Percentiles rank a stretch among this genome's conserved stretches.
phyloP scores from a whole-genome alignment of 306 rosid genomes.

The Trifolium subterraneum region DNA sequence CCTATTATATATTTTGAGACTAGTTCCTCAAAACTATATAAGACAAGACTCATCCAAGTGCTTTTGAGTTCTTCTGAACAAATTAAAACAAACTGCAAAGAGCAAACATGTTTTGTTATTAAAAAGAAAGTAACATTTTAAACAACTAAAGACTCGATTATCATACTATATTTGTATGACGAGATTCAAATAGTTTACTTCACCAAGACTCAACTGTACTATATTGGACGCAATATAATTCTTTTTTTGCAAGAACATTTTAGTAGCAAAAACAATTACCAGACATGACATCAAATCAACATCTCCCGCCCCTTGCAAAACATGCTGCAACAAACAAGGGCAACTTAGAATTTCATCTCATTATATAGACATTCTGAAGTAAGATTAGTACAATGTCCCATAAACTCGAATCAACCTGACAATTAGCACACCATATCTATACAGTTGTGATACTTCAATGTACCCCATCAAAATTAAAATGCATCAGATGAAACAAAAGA shows the following conservation, averaged over 20 bases:
- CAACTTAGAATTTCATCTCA: background rate
- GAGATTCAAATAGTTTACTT: background rate
- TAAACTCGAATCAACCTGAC: background rate
- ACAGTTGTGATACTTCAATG: background rate
- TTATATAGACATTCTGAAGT: slow-evolving; percentile 3
- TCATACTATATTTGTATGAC: no score
- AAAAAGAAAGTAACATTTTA: background rate
- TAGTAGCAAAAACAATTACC: no score
- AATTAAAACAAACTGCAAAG: background rate
- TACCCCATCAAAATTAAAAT: background rate
- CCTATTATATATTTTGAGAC: no score
- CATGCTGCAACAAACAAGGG: background rate
- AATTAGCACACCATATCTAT: background rate
- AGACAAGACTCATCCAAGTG: no score
- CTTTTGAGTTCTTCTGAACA: no score
- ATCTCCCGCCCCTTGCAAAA: background rate
- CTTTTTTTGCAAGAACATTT: no score
- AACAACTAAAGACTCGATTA: no score
- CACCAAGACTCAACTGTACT: background rate
- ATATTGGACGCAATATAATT: background rate
- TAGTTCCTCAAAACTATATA: no score
- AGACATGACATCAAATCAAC: background rate
- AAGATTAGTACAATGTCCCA: background rate
- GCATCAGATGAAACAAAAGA: background rate
- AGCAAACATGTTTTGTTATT: background rate